These are phyloP conservation scores for Paragyromitra xinjiangensis DNA, from an alignment of 495 filamentous ascomycete genomes.

Conservation along the genomic window DNA sequence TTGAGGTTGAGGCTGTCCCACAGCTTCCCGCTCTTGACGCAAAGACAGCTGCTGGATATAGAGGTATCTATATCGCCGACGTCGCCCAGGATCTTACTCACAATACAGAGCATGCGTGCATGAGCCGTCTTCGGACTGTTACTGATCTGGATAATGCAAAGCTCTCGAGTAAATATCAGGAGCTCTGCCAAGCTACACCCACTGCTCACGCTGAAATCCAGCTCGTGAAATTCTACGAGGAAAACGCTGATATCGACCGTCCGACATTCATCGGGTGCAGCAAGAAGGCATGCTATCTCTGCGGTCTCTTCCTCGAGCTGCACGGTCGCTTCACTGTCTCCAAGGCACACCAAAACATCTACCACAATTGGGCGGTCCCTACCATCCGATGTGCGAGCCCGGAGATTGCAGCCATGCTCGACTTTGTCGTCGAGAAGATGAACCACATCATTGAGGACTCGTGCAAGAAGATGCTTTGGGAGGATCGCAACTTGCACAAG, in stretches of 20 bases:
- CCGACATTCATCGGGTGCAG: conserved; percentile 56
- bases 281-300: conserved; percentile 57
- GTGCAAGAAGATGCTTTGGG: conserved; percentile 51
- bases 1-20: conserved; percentile 48
- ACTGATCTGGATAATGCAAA: conserved; percentile 42
- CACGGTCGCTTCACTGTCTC: conserved; percentile 54
- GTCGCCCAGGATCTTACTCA: conserved; percentile 45
- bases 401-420: conserved; percentile 43
- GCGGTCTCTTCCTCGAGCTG: conserved; percentile 53
- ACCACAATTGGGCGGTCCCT: conserved; percentile 55
- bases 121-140: conserved; percentile 42
- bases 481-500: conserved; percentile 30
- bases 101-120: conserved; percentile 43
- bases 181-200: conserved; percentile 48
- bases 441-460: conserved; percentile 50
- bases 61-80: conserved; percentile 46
- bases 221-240: conserved; percentile 57
- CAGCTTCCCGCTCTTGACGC: conserved; percentile 42
- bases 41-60: conserved; percentile 38
- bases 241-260: conserved; percentile 45
- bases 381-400: conserved; percentile 51
- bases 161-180: conserved; percentile 46
- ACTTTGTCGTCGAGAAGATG: conserved; percentile 55
- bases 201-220: conserved; percentile 57
- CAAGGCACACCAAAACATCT: conserved; percentile 51